These are phyloP conservation scores for Hyphodiscus hymeniophilus DNA, from an alignment of 495 filamentous ascomycete species.

Conservation along the genomic window DNA sequence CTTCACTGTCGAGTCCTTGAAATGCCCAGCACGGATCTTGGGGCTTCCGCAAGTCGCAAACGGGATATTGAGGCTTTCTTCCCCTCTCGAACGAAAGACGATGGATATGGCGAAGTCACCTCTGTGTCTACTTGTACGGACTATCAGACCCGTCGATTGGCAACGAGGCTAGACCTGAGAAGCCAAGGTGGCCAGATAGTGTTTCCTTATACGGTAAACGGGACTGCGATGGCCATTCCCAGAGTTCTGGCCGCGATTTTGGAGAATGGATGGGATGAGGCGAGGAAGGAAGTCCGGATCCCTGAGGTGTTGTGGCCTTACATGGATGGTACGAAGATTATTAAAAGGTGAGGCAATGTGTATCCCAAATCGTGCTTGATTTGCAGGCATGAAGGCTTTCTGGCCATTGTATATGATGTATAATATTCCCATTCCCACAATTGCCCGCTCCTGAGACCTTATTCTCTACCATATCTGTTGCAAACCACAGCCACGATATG, in stretches of 20 bases:
- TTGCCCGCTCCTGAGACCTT: no score
- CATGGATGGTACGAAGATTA: slow-evolving; percentile 70
- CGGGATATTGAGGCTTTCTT: slow-evolving; percentile 91
- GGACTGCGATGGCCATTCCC: slow-evolving; percentile 87
- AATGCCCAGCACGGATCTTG: slow-evolving; percentile 84
- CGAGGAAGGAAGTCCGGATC: slow-evolving; percentile 52
- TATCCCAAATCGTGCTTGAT: no score
- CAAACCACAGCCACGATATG: no score
- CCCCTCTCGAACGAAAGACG: slow-evolving; percentile 67
- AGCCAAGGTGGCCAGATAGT: slow-evolving; percentile 33
- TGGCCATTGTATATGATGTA: no score
- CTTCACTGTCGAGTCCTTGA: slow-evolving; percentile 86
- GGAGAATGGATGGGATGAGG: slow-evolving; percentile 84
- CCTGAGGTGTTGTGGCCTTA: slow-evolving; percentile 70
- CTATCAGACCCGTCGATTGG: slow-evolving; percentile 80
- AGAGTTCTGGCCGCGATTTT: slow-evolving; percentile 83
- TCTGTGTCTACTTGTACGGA: slow-evolving; percentile 88
- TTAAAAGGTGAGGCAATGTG: slow-evolving; percentile 34
- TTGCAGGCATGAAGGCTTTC: no score
- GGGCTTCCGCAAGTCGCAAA: slow-evolving; percentile 79
- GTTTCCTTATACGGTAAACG: slow-evolving; percentile 85
- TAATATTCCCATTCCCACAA: no score
- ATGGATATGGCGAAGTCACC: slow-evolving; percentile 92
- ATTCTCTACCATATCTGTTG: no score
- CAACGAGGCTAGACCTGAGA: slow-evolving; percentile 54